Base-by-base conservation (phyloP, 2,329 filamentous ascomycete species). In the Fusarium luffae region DNA sequence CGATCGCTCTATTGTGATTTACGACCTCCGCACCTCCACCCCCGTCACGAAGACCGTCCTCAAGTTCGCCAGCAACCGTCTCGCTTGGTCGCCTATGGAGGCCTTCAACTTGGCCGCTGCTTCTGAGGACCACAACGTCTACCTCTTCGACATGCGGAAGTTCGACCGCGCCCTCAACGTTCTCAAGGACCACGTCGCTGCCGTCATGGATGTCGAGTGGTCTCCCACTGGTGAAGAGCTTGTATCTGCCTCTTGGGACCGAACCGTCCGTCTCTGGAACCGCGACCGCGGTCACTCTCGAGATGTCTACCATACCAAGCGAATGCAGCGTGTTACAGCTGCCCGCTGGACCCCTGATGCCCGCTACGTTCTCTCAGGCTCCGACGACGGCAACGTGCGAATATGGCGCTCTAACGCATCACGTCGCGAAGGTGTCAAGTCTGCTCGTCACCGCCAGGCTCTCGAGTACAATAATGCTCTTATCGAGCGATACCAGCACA, bases 181-280 rank as follows among this genome's bases (percentile, higher is more conserved):
- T 11, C 85, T 97, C 56, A 96, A 95, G 79, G 93, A 95, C 74
- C 93, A 97, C 77, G 94, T 97, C 50, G 85, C 86, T 48, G 96
- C 96, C 21, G 94, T 98, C 25, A 98, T 98, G 93, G 94, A 97
- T 79, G 91, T 99, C 42, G 93, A 98, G 77, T 99, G 95, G 81
- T 94, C 91, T 50, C 95, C 96, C 1, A 98, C 96, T 0, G 96
- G 96, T 63, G 92, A 98, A 79, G 94, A 98, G 79, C 88, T 99
- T 47, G 93, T 98, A 21, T 93, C 91, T 16, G 96, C 93, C 7
- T 94, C 92, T 1, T 97, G 96, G 82, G 68, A 93, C 87, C 90
- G 94, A 66, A 97, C 93, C 7, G 85, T 99, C 54, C 89, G 96
- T 52, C 83, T 98, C 51, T 98, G 94, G 92, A 89, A 89, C 77